Base-by-base conservation (phyloP, 176 grass and related monocot species). In the Chrysopogon serrulatus region DNA sequence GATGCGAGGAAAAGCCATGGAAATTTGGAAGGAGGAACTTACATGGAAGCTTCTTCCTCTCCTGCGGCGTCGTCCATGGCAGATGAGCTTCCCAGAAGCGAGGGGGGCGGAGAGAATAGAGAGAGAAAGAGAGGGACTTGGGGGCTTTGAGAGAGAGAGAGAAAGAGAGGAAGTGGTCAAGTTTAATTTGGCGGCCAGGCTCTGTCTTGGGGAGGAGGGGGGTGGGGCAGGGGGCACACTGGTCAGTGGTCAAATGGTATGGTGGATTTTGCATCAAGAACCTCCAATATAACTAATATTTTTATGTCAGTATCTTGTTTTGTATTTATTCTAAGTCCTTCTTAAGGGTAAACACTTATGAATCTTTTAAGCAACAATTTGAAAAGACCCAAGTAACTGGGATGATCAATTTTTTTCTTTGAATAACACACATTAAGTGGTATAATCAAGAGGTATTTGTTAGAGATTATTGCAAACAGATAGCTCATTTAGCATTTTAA, bases 41-140 rank as follows among this genome's bases (percentile, higher is more conserved):
- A 92, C 90, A 92, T 77, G 75, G 90, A 92, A 85, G 88, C 78
- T 79, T 89, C 90, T 57, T 92, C 90, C 5, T 90, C 83, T 32
- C 73, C 81, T 3, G 68, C 33, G 66, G 86, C 54, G 21, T 84
- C 84, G 36, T 89, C 90, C 90, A 89, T 92, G 79, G 84, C 89
- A 32, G 88, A 1, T 35, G 43, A 79, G 84, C 54, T 86, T 89
- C 83, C 74, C 6, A 24, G 79, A 92, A 92, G 65, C 17, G 44
- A n/a, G n/a, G n/a, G 64, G 42, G 65, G 7, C 5, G 32, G 75
- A 64, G 61, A 60, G n/a, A 11, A 19, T 28, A 62, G 59, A 62
- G 57, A 40, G 57, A 64, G 49, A 19, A 18, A 26, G 5, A 35
- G n/a, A n/a, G n/a, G 41, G 59, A 32, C 23, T 37, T 28, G 23